Evolutionary conservation across 805 yeast genomes (phyloP).

Genomic region (Lachancea dasiensis): DNA sequence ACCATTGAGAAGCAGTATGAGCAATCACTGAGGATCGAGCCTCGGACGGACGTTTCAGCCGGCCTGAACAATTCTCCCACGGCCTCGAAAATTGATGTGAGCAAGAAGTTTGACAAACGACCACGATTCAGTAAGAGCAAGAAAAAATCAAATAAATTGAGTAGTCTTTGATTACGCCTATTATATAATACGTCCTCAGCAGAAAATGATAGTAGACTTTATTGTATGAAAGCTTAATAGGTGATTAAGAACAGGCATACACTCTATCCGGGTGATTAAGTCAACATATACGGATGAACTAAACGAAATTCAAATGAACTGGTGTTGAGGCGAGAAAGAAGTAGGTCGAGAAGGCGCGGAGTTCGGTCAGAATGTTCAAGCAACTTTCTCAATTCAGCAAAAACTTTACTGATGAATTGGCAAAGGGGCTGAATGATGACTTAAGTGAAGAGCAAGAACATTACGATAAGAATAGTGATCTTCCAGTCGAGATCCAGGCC

Average conservation of each 20-base stretch:
- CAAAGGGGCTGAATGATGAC: constrained; percentile 36
- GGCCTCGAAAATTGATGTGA: constrained; percentile 1
- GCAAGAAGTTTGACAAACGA: constrained; percentile 7
- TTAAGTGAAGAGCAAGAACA: constrained; percentile 14
- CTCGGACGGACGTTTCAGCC: constrained; percentile 42
- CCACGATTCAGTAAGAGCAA: constrained; percentile 5
- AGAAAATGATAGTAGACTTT: too few species aligned
- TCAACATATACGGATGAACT: too few species aligned
- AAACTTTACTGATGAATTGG: constrained; percentile 56
- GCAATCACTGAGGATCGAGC: constrained; percentile 69
- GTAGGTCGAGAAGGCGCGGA: not conserved
- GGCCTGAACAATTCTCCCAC: constrained; percentile 9
- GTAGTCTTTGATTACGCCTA: not conserved
- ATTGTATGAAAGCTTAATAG: too few species aligned
- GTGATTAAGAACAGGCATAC: too few species aligned
- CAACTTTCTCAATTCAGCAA: constrained; percentile 58
- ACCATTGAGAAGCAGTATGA: constrained; percentile 78
- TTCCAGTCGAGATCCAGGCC: constrained; percentile 52
- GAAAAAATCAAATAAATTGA: constrained; percentile 2
- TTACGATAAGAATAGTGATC: constrained; percentile 33
- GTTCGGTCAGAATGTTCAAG: constrained; percentile 40
- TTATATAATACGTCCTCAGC: too few species aligned
- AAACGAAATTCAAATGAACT: too few species aligned
- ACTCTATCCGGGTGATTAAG: too few species aligned
- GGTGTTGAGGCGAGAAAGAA: not conserved